A percentile compares a stretch with the other conserved stretches of the same genome.
Conservation (phyloP, 2,329 filamentous ascomycete species). For the Sporothrix pseudoabietina region DNA sequence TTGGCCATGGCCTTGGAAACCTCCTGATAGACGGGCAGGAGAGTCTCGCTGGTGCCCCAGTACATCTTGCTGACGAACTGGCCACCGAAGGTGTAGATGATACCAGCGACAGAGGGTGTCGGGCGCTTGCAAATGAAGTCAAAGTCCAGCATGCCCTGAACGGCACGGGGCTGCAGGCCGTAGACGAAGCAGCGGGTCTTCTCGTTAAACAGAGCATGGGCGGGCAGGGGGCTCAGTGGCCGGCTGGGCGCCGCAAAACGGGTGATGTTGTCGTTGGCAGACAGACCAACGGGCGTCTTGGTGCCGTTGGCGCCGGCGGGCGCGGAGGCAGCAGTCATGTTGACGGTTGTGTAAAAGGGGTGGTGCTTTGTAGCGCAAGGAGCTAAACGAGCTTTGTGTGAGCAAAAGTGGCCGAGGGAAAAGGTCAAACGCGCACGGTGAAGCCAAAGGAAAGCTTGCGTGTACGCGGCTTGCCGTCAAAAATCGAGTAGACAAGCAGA, state of each 20-base stretch:
- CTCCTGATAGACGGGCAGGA: constrained; percentile 96
- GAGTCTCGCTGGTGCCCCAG: constrained; percentile 99
- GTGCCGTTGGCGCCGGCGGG: constrained; percentile 54
- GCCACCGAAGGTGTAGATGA: constrained; percentile 99
- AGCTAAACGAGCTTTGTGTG: constrained; percentile 18
- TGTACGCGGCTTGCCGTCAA: background rate
- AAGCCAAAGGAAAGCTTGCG: background rate
- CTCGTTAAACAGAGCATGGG: constrained; percentile 94
- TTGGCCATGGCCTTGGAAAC: constrained; percentile 91
- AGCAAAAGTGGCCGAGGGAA: constrained; percentile 12
- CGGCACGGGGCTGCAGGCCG: constrained; percentile 92
- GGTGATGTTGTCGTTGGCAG: constrained; percentile 98
- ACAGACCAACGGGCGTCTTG: constrained; percentile 53
- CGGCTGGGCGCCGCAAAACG: constrained; percentile 93
- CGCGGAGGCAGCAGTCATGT: constrained; percentile 59
- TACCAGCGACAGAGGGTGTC: constrained; percentile 94
- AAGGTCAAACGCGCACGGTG: background rate
- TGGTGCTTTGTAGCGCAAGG: background rate
- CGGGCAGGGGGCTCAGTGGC: constrained; percentile 82
- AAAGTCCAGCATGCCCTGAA: constrained; percentile 96
- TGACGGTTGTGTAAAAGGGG: constrained; percentile 27
- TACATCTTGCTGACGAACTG: constrained; percentile 99
- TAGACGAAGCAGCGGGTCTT: constrained; percentile 99
- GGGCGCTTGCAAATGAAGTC: constrained; percentile 99
- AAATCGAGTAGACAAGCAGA: background rate